phyloP scores from a whole-genome alignment of 192 early-diverging fungal species.

The Phycomyces nitens region DNA sequence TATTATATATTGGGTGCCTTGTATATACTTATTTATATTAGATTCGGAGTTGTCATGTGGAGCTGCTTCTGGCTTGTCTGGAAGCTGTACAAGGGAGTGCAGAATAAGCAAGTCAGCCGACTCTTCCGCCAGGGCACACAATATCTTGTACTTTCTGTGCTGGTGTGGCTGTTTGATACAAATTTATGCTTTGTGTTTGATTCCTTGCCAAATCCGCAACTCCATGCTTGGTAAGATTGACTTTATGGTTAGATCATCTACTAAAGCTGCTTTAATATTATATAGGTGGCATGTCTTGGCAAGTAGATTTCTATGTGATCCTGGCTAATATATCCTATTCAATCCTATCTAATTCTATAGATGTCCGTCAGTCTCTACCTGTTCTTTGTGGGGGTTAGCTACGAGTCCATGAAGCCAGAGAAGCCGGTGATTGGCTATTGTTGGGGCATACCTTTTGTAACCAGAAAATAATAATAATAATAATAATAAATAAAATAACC shows the following conservation, averaged over 20 bases:
- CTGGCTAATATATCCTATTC: neutral
- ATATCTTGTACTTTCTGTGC: slow-evolving; percentile 20
- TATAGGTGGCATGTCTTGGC: slow-evolving; percentile 30
- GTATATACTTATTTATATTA: neutral
- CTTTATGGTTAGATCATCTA: neutral
- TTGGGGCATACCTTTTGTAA: slow-evolving; percentile 4
- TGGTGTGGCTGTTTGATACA: slow-evolving; percentile 30
- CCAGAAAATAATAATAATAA: neutral
- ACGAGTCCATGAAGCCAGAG: slow-evolving; percentile 8
- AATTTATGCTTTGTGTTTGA: slow-evolving; percentile 36
- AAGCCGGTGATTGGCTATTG: neutral
- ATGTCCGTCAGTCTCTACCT: slow-evolving; percentile 31
- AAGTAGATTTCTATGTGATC: neutral
- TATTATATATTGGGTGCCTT: too few relatives aligned
- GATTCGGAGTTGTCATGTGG: slow-evolving; percentile 35
- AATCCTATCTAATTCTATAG: too few relatives aligned
- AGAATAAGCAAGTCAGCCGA: slow-evolving; percentile 5
- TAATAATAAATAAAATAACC: slow-evolving; percentile 4
- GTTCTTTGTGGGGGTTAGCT: slow-evolving; percentile 25
- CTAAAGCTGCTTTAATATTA: neutral
- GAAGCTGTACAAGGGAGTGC: slow-evolving; percentile 21
- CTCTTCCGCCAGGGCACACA: slow-evolving; percentile 20
- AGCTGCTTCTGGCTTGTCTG: slow-evolving; percentile 33
- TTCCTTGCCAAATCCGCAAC: slow-evolving; percentile 25
- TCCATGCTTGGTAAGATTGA: slow-evolving; percentile 29